A percentile compares a stretch with the other conserved stretches of the same genome.
Conservation (phyloP, 2,329 filamentous ascomycete species). For the Aspergillus floridensis region DNA sequence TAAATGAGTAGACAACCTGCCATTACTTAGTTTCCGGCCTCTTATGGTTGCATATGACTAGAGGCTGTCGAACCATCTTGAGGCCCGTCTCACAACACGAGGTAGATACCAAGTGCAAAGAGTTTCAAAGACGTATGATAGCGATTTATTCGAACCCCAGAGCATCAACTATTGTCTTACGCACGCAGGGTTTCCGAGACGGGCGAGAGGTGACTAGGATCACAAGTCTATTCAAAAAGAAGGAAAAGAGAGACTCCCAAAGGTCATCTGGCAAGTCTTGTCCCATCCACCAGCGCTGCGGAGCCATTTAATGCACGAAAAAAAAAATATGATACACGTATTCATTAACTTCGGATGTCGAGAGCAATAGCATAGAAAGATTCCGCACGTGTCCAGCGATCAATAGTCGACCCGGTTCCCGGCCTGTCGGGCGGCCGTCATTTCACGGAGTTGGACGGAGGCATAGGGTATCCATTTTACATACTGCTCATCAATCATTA, state of each 20-base stretch:
- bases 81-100: no score
- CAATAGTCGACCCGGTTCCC: constrained; percentile 1
- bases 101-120: no score
- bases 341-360: constrained; percentile 17
- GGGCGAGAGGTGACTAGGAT: background rate
- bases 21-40: no score
- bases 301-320: constrained; percentile 17
- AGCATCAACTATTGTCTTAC: background rate
- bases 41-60: no score
- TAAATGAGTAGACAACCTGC: no score
- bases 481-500: constrained; percentile 14
- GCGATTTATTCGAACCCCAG: no score
- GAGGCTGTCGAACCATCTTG: no score
- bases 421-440: constrained; percentile 5
- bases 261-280: background rate
- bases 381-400: constrained; percentile 3
- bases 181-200: background rate
- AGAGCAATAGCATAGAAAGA: constrained; percentile 11
- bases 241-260: constrained; percentile 9
- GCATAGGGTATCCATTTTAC: constrained; percentile 17
- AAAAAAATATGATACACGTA: constrained; percentile 28
- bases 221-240: constrained; percentile 18
- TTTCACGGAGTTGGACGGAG: constrained; percentile 5
- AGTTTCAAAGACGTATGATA: no score
- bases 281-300: constrained; percentile 9